These are phyloP conservation scores for Pseudofabraea citricarpa DNA, from an alignment of 2,329 filamentous ascomycete species.

Conservation along the genomic window DNA sequence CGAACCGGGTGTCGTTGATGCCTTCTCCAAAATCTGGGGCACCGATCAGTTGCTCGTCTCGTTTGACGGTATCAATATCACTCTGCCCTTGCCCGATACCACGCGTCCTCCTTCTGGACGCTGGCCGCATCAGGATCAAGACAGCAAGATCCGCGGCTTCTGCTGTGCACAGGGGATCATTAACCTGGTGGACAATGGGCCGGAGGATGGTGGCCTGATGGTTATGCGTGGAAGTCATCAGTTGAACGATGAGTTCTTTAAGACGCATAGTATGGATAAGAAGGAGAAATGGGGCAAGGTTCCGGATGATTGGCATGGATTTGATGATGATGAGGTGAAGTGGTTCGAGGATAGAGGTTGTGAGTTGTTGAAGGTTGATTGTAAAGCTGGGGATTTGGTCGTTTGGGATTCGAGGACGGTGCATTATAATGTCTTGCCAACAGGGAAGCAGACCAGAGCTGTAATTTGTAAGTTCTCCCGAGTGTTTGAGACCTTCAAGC, in stretches of 20 bases:
- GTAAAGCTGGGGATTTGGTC: slow-evolving; percentile 38
- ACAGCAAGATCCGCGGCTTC: slow-evolving; percentile 31
- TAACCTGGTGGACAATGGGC: slow-evolving; percentile 29
- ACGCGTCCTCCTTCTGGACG: background rate
- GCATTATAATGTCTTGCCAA: slow-evolving; percentile 35
- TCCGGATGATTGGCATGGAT: slow-evolving; percentile 12
- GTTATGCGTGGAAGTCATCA: slow-evolving; percentile 25
- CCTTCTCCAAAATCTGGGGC: slow-evolving; percentile 35
- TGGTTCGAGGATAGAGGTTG: slow-evolving; percentile 37
- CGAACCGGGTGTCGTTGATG: slow-evolving; percentile 31
- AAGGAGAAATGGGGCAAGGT: slow-evolving; percentile 9
- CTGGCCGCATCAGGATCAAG: slow-evolving; percentile 36
- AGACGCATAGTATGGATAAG: slow-evolving; percentile 3
- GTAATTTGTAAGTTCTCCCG: slow-evolving; percentile 8
- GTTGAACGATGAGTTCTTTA: slow-evolving; percentile 25
- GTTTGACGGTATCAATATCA: slow-evolving; percentile 39
- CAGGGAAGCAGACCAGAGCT: slow-evolving; percentile 25
- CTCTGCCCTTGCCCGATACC: slow-evolving; percentile 22
- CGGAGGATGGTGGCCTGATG: slow-evolving; percentile 28
- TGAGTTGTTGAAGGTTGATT: slow-evolving; percentile 33
- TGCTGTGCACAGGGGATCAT: slow-evolving; percentile 39
- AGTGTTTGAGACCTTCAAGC: background rate
- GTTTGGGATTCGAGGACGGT: slow-evolving; percentile 43
- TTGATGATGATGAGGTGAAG: slow-evolving; percentile 32
- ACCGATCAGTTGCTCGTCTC: slow-evolving; percentile 38